phyloP scores from a whole-genome alignment of 148 eudicot species.

The Vaccinium darrowii region DNA sequence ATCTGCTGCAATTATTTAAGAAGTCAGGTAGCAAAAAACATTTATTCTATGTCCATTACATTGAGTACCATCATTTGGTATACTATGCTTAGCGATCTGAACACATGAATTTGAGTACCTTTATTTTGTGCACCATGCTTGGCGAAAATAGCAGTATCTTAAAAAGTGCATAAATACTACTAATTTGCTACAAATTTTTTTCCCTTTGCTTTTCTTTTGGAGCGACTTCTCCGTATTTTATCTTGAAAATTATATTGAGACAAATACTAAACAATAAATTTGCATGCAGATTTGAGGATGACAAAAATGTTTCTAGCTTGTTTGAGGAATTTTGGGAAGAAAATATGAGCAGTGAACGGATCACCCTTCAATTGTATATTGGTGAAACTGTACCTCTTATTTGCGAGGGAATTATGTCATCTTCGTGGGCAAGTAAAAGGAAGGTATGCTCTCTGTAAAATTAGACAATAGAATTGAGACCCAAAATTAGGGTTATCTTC shows the following conservation, averaged over 20 bases:
- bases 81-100: background rate
- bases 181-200: background rate
- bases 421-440: conserved; percentile 81
- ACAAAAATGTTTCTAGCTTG: conserved; percentile 68
- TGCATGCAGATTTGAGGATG: conserved; percentile 89
- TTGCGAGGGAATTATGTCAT: conserved; percentile 69
- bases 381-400: conserved; percentile 76
- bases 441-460: conserved; percentile 42
- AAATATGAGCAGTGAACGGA: conserved; percentile 81
- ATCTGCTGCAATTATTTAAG: background rate
- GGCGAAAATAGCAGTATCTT: background rate
- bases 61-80: background rate
- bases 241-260: background rate
- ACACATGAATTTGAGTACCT: background rate
- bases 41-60: background rate
- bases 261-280: background rate
- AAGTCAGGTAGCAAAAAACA: background rate
- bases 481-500: too few species aligned
- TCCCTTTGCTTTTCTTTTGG: background rate
- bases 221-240: background rate
- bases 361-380: conserved; percentile 80
- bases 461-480: too few species aligned
- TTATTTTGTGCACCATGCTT: background rate
- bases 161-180: background rate
- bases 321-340: conserved; percentile 96